phyloP scores from a whole-genome alignment of 2,329 filamentous ascomycete genomes.

The Plectosphaerella cucumerina region DNA sequence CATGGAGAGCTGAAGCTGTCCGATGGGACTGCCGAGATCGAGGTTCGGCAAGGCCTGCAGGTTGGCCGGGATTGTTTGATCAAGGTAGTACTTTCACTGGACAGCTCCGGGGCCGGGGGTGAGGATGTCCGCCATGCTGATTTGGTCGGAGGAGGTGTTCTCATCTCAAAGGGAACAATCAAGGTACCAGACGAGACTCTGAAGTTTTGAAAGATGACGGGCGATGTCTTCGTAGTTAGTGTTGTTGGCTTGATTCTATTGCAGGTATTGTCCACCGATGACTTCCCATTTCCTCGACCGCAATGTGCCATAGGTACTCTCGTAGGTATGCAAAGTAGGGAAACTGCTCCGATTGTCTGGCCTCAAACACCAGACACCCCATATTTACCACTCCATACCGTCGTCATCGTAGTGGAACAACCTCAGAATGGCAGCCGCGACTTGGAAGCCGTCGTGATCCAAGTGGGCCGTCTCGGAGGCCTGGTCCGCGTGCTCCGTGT shows the following conservation, averaged over 20 bases:
- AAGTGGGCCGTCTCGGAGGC: conserved; percentile 57
- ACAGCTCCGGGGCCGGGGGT: not conserved
- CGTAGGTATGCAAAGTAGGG: too few species aligned
- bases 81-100: not conserved
- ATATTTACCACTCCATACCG: conserved; percentile 20
- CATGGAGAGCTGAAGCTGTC: conserved; percentile 1
- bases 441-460: conserved; percentile 65
- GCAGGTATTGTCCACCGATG: too few species aligned
- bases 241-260: too few species aligned
- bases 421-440: conserved; percentile 63
- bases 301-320: too few species aligned
- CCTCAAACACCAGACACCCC: not conserved
- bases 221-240: too few species aligned
- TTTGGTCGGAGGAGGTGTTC: not conserved
- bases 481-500: conserved; percentile 56
- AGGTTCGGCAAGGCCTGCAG: not conserved
- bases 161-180: not conserved
- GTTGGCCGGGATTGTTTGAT: conserved; percentile 2
- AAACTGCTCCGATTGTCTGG: too few species aligned
- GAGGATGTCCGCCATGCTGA: not conserved
- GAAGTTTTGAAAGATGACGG: not conserved
- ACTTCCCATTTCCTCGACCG: too few species aligned
- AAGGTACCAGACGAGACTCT: not conserved
- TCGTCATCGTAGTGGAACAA: conserved; percentile 47
- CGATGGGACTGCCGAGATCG: not conserved